Evolutionary conservation across 176 grass and related monocot species (phyloP), one percentile per base, ranked within the genome.

Genomic region (Pharus latifolius): DNA sequence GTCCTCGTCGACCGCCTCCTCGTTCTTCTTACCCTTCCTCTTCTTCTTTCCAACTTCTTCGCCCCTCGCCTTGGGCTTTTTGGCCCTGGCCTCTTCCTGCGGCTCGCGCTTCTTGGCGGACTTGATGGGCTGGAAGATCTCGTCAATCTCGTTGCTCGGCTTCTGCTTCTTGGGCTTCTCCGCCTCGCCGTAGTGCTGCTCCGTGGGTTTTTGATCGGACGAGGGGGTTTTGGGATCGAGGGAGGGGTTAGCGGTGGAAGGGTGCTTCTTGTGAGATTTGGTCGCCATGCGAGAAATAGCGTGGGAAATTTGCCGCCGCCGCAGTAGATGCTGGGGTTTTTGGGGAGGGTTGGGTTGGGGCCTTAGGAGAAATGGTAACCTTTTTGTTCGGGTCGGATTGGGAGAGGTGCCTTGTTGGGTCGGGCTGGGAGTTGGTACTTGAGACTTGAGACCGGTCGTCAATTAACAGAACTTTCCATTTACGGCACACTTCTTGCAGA

Each of bases 101-200:
- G 5, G 8, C 69, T 83, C 83, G 18, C 79, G 79, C 57, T 88
- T 67, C 79, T 89, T 88, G 69, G 58, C 76, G 7, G 63, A 35
- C 63, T 88, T 94, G 2, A 77, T 75, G 32, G 60, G 64, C 64
- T 83, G 37, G 72, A 94, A 94, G 74, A 94, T 94, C 26, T 94
- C 86, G 41, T 89, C 83, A 66, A 94, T 94, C 71, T 94, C 90
- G 60, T 93, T 75, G 18, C 10, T 54, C 15, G 57, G 71, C 72
- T 89, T 89, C 60, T 78, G 62, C 83, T 82, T 69, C 70, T 86
- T 88, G 41, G 33, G 44, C 33, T 91, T 81, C 74, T 54, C 12
- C 11, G 8, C 27, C 23, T 3, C 15, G 31, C 23, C 35, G 30
- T 19, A 38, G 34, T 15, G 34, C 80, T 68, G 46, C 29, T 56